phyloP scores from a whole-genome alignment of 2,329 filamentous ascomycete genomes.

The Exserohilum turcica region DNA sequence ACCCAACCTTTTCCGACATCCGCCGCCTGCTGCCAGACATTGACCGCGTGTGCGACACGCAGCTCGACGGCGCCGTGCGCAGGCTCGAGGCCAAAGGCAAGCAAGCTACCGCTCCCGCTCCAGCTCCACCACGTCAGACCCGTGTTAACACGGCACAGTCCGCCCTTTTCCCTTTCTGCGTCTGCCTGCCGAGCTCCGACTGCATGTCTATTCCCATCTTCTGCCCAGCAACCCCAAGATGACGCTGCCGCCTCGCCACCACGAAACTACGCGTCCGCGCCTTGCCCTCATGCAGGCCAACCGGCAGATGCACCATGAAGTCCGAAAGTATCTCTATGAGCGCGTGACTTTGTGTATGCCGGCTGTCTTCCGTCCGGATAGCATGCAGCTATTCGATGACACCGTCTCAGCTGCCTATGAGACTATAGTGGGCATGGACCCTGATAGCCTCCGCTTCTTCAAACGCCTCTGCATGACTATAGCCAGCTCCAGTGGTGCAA shows the following conservation, averaged over 20 bases:
- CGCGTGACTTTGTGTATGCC: constrained; percentile 20
- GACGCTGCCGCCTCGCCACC: neutral
- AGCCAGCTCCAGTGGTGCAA: neutral
- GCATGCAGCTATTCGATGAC: neutral
- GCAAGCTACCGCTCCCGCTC: too few relatives aligned
- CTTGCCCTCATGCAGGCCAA: constrained; percentile 26
- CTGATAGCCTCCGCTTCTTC: constrained; percentile 12
- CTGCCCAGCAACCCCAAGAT: constrained; percentile 22
- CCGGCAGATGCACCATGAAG: constrained; percentile 24
- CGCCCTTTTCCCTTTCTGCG: constrained; percentile 29
- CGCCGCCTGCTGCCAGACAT: constrained; percentile 21
- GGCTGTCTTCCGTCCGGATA: neutral
- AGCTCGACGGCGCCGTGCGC: constrained; percentile 16
- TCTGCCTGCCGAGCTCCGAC: constrained; percentile 32
- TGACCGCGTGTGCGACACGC: constrained; percentile 26
- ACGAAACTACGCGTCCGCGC: constrained; percentile 4
- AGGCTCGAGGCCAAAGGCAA: constrained; percentile 22
- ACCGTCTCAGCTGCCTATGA: constrained; percentile 5
- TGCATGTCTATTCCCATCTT: constrained; percentile 25
- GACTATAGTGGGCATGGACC: constrained; percentile 11
- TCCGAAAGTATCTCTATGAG: constrained; percentile 20
- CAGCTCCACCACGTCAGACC: too few relatives aligned
- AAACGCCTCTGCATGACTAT: constrained; percentile 21
- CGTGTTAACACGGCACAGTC: constrained; percentile 17
- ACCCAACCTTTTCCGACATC: constrained; percentile 31